Percentiles rank a stretch among this genome's conserved stretches.
phyloP scores from a whole-genome alignment of 768 basidiomycete genomes.

The Macrolepiota albuminosa region DNA sequence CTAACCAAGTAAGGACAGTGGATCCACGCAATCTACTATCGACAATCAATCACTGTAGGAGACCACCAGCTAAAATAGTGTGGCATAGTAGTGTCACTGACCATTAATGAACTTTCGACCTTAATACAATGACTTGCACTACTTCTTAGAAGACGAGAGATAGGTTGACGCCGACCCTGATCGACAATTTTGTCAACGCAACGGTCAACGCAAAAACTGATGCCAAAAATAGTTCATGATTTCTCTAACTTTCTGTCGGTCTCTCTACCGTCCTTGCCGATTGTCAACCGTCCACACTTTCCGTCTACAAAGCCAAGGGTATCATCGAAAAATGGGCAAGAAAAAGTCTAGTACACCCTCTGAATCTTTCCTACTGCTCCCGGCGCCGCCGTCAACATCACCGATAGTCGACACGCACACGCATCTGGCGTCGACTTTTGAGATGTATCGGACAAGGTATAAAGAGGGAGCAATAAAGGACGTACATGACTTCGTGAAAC shows the following conservation, averaged over 20 bases:
- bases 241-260: constrained; percentile 2
- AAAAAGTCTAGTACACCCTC: constrained; percentile 32
- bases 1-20: too few relatives aligned
- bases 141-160: neutral
- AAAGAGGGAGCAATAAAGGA: constrained; percentile 45
- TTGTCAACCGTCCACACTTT: neutral
- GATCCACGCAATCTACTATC: too few relatives aligned
- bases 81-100: too few relatives aligned
- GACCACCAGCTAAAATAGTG: too few relatives aligned
- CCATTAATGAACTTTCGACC: too few relatives aligned
- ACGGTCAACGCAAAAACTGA: too few relatives aligned
- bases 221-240: constrained; percentile 7
- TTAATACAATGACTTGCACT: too few relatives aligned
- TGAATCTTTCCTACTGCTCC: constrained; percentile 33
- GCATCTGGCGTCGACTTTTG: constrained; percentile 73
- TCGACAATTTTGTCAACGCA: neutral
- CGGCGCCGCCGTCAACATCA: constrained; percentile 27
- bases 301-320: neutral
- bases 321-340: constrained; percentile 28
- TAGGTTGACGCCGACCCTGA: neutral
- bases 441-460: constrained; percentile 58
- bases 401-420: constrained; percentile 82
- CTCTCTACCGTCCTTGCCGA: neutral
- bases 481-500: constrained; percentile 68
- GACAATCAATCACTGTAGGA: too few relatives aligned